Conservation (phyloP, 495 filamentous ascomycete species). For the Tuber magnatum region DNA sequence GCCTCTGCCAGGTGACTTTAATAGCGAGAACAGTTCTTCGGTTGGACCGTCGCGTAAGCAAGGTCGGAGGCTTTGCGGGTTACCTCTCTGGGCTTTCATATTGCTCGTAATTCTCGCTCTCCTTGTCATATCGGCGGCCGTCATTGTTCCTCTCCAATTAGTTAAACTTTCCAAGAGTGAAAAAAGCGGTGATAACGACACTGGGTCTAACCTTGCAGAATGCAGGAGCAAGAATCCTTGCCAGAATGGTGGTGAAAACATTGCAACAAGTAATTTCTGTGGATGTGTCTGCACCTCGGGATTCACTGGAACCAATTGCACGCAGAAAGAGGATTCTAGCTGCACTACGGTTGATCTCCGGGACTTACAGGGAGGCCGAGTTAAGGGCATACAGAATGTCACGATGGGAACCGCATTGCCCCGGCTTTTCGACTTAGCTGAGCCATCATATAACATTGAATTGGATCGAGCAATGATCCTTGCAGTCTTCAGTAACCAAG, state of each 20-base stretch:
- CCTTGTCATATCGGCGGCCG: slow-evolving; percentile 71
- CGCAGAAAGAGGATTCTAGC: slow-evolving; percentile 49
- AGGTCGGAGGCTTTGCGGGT: slow-evolving; percentile 61
- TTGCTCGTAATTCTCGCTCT: slow-evolving; percentile 60
- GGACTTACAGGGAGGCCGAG: slow-evolving; percentile 40
- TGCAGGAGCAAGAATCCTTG: slow-evolving; percentile 56
- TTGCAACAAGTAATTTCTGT: slow-evolving; percentile 59
- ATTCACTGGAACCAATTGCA: slow-evolving; percentile 74
- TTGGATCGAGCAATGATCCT: slow-evolving; percentile 61
- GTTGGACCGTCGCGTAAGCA: slow-evolving; percentile 16
- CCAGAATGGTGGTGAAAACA: slow-evolving; percentile 71
- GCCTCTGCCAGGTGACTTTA: slow-evolving; percentile 37
- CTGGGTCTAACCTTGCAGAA: slow-evolving; percentile 43
- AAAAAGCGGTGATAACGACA: slow-evolving; percentile 40
- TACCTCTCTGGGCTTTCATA: slow-evolving; percentile 74
- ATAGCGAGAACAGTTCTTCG: slow-evolving; percentile 22
- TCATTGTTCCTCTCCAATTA: slow-evolving; percentile 79
- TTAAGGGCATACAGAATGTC: slow-evolving; percentile 53
- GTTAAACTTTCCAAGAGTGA: slow-evolving; percentile 62
- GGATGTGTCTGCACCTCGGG: slow-evolving; percentile 82
- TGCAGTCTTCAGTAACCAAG: slow-evolving; percentile 64
- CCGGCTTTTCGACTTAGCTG: slow-evolving; percentile 57
- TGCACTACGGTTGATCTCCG: slow-evolving; percentile 63
- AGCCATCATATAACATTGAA: slow-evolving; percentile 65
- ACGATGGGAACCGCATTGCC: slow-evolving; percentile 76